Base-by-base conservation (phyloP, 2,329 filamentous ascomycete genomes). In the Colletotrichum orchidophilum region DNA sequence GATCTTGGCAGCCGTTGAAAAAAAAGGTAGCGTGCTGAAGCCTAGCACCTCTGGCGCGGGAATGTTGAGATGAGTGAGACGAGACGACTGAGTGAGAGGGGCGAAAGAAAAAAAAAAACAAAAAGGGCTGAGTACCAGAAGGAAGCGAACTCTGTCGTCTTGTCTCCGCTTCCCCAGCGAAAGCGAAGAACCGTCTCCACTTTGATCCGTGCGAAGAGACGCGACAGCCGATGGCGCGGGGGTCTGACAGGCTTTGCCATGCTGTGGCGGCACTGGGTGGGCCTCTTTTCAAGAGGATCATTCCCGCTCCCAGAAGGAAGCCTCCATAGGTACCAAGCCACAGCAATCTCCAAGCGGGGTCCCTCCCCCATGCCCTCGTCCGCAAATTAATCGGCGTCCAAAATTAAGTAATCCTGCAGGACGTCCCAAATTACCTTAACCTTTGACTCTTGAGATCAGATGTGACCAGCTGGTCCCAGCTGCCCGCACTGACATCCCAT, bases 401-500 rank as follows among this genome's bases (percentile, higher is more conserved):
- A 71, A 66, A 50, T 68, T 71, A 71, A 52, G 64, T 63, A 71
- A 68, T 59, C 65, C 31, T 39, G 12, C 21, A 55, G 15, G 31
- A 15, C 24, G n/a, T 26, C 66, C 55, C 26, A 29, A 42, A 29
- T 31, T 26, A 24, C 33, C 26, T 26, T 46, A 9, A n/a, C 39
- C 2, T 24, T 26, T 15, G n/a, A 11, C n/a, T n/a, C n/a, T n/a
- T n/a, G n/a, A n/a, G n/a, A n/a, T n/a, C n/a, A n/a, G n/a, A 31
- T 46, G 42, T 24, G 29, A 9, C 21, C 67, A 58, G 57, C 57
- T 53, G 68, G 57, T 8, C 24, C 57, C 63, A 63, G 63, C 49
- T 70, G 67, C 9, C 18, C 26, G 18, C 15, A 21, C 7, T 9
- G 35, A 35, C 29, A 15, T 46, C 49, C 52, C 31, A 71, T 63